phyloP scores from a whole-genome alignment of 331 rosid species.

The Telfairia occidentalis region DNA sequence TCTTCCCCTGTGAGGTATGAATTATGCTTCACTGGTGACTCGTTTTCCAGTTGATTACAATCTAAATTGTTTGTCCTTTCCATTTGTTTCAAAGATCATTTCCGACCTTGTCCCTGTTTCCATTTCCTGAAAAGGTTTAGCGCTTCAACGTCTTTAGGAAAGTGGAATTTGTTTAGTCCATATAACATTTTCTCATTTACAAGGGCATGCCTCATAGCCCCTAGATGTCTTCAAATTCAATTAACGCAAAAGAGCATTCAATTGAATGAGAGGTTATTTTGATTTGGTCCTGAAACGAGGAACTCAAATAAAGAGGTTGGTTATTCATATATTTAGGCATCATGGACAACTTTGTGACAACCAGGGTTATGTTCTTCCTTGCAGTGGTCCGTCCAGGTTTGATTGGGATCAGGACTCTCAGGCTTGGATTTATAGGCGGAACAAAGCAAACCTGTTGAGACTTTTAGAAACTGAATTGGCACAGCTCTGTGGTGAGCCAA shows the following conservation, averaged over 20 bases:
- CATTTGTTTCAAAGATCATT: neutral
- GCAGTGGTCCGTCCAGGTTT: conserved; percentile 86
- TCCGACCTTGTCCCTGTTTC: neutral
- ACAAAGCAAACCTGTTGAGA: conserved; percentile 35
- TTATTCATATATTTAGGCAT: neutral
- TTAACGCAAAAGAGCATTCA: neutral
- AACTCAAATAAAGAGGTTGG: neutral
- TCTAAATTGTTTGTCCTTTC: neutral
- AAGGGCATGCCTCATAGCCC: neutral
- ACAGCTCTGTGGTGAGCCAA: conserved; percentile 56
- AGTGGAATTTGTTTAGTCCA: neutral
- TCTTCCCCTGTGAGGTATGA: conserved; percentile 81
- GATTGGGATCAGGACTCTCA: conserved; percentile 63
- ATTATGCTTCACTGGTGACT: neutral
- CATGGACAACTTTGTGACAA: neutral
- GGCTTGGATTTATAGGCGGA: conserved; percentile 79
- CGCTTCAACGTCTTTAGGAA: neutral
- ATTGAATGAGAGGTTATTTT: neutral
- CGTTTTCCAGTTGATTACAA: neutral
- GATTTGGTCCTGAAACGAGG: neutral
- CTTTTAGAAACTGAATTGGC: conserved; percentile 54
- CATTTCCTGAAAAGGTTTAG: neutral
- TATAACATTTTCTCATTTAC: neutral
- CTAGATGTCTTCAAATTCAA: neutral
- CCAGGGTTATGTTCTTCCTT: neutral